Base-by-base conservation (phyloP, 495 filamentous ascomycete genomes). In the Clohesyomyces aquaticus region DNA sequence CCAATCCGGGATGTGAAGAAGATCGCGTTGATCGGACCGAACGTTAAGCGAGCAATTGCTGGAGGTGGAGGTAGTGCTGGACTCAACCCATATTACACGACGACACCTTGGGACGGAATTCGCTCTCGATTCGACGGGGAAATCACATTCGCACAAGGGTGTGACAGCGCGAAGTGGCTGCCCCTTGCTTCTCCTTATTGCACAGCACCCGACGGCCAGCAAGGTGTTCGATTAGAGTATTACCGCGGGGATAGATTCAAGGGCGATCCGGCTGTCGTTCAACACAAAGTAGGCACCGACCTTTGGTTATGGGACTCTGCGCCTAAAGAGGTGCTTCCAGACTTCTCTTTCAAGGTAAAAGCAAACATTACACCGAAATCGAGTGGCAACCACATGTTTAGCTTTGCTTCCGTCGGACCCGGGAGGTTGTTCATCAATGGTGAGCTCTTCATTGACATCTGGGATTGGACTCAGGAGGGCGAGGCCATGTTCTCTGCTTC, bases 61-160 rank as follows among this genome's bases (percentile, higher is more conserved):
- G 87, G 88, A 53, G 91, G 91, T 42, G 91, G 91, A 59, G 90
- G 91, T 9, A 92, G 88, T 63, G 90, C 91, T 1, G 87, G 85
- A 49, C 75, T 95, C 27, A 86, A 87, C 62, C 86, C 91, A 3
- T 93, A 96, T 72, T 93, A 94, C 73, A 86, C 82, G 19, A 79
- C 88, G 26, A 85, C 84, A 0, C 87, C 88, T 0, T 88, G 82
- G 62, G 85, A 88, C 12, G 88, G 85, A 18, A 82, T 91, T n/a
- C 75, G 74, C 21, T 78, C 76, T 19, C 82, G 73, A 75, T 83
- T 79, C 4, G 70, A 72, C 19, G 68, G 59, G 4, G 62, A 71
- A 38, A 14, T 71, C 83, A 81, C 66, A 78, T 82, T 79, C 61
- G 77, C 81, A 4, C 77, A 78, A 62, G 87, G 87, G 23, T 85